Conservation (phyloP, 1,284 basidiomycete species). For the Termitomyces sp. region DNA sequence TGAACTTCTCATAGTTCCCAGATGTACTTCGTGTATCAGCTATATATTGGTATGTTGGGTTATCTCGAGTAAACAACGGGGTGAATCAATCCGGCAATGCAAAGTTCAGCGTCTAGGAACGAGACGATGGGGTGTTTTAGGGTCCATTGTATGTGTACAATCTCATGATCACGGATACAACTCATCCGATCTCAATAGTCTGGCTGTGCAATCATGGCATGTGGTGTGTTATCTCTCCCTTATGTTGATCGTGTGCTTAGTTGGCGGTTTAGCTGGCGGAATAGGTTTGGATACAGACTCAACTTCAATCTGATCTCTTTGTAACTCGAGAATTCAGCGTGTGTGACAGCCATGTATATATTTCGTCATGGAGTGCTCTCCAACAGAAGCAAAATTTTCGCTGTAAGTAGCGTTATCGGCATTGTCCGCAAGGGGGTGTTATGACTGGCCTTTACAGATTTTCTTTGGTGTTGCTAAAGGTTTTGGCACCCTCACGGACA, state of each 20-base stretch:
- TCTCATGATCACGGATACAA: background rate
- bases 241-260: background rate
- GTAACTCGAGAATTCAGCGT: slow-evolving; percentile 9
- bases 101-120: slow-evolving; percentile 12
- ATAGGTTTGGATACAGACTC: slow-evolving; percentile 9
- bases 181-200: background rate
- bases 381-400: slow-evolving; percentile 17
- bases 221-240: slow-evolving; percentile 5
- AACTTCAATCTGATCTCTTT: background rate
- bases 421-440: background rate
- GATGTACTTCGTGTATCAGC: slow-evolving; percentile 36
- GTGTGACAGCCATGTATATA: slow-evolving; percentile 23
- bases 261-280: slow-evolving; percentile 11
- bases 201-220: slow-evolving; percentile 11
- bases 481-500: slow-evolving; percentile 34
- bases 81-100: background rate
- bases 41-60: slow-evolving; percentile 25
- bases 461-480: slow-evolving; percentile 38
- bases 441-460: slow-evolving; percentile 20
- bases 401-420: background rate
- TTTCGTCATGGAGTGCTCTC: slow-evolving; percentile 23
- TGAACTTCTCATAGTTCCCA: slow-evolving; percentile 30
- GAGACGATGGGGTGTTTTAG: slow-evolving; percentile 12
- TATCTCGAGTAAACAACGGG: slow-evolving; percentile 1
- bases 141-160: slow-evolving; percentile 12